Evolutionary conservation across 139 green algal species (phyloP).

Genomic region (Coelastrella sp.): DNA sequence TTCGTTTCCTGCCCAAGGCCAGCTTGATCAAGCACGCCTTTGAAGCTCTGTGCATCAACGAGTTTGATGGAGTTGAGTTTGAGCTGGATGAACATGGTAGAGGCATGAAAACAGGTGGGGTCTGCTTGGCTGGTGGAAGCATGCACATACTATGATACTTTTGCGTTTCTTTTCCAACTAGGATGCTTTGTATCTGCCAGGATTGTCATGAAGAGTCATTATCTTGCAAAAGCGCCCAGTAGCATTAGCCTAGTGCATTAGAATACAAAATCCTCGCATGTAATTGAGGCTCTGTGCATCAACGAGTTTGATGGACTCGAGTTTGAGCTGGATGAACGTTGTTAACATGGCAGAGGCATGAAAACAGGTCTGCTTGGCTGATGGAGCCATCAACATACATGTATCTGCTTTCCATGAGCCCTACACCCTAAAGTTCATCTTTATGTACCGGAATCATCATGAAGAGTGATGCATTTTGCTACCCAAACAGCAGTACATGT

Average conservation of each 20-base stretch:
- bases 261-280: too few relatives aligned
- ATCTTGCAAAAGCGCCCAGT: too few relatives aligned
- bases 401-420: not conserved
- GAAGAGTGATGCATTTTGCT: not conserved
- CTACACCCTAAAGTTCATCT: not conserved
- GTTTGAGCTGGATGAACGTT: constrained; percentile 70
- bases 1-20: constrained; percentile 84
- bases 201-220: not conserved
- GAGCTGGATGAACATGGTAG: constrained; percentile 48
- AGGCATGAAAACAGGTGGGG: not conserved
- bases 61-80: constrained; percentile 88
- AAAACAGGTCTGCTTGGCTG: not conserved
- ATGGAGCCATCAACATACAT: not conserved
- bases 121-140: not conserved
- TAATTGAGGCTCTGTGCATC: constrained; percentile 83
- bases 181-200: not conserved
- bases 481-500: too few relatives aligned
- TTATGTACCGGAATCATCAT: not conserved
- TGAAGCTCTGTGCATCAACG: constrained; percentile 87
- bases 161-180: not conserved
- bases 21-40: constrained; percentile 89
- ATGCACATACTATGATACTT: not conserved
- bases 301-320: constrained; percentile 92
- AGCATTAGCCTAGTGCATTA: too few relatives aligned
- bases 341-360: not conserved